Evolutionary conservation across 108 stramenopile genomes (phyloP).

Genomic region (Cyclostephanos tholiformis): DNA sequence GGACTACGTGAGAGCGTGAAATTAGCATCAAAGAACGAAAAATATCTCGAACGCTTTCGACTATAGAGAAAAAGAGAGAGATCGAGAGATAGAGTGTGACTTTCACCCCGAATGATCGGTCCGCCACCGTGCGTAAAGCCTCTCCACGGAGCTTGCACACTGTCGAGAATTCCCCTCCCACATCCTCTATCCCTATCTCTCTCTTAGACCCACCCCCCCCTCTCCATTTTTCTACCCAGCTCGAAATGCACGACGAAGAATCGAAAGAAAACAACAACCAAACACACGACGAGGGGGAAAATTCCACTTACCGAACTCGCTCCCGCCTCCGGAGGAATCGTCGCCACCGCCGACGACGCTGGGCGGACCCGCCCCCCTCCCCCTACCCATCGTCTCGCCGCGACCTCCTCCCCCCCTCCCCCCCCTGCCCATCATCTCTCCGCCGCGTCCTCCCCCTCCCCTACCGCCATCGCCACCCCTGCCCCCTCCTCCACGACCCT

Average conservation of each 20-base stretch:
- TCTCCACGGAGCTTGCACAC: too few species aligned
- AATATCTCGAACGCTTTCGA: not conserved
- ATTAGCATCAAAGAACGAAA: not conserved
- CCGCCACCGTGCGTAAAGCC: too few species aligned
- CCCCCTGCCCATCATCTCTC: conserved; percentile 14
- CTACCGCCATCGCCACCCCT: conserved; percentile 10
- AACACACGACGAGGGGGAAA: not conserved
- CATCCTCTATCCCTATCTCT: conserved; percentile 24
- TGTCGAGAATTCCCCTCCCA: not conserved
- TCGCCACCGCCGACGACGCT: conserved; percentile 24
- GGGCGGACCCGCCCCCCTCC: conserved; percentile 31
- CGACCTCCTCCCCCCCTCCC: conserved; percentile 11
- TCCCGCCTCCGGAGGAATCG: conserved; percentile 4
- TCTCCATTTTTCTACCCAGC: not conserved
- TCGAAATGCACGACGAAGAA: too few species aligned
- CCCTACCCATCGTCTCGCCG: conserved; percentile 12
- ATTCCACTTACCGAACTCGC: conserved; percentile 3
- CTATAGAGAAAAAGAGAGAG: not conserved
- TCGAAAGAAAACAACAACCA: not conserved
- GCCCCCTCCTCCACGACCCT: not conserved
- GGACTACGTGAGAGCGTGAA: conserved; percentile 1
- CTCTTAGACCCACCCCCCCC: conserved; percentile 15
- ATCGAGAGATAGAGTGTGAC: not conserved
- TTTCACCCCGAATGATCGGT: too few species aligned
- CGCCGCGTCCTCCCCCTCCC: conserved; percentile 9